Conservation (phyloP, 495 filamentous ascomycete species). For the Bryoglossum gracile region DNA sequence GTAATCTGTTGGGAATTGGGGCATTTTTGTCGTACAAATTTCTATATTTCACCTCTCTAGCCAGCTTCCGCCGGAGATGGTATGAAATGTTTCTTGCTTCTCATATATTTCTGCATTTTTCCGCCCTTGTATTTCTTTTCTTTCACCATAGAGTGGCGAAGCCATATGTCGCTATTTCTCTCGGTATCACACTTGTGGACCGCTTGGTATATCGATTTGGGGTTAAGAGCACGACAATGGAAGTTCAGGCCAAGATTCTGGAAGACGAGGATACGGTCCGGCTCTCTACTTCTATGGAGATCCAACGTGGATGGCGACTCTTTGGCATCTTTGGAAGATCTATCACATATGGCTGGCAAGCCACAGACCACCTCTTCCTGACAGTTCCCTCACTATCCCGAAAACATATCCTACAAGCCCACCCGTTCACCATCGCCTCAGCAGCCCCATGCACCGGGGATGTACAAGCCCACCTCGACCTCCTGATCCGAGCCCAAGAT, state of each 20-base stretch:
- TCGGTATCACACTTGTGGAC: constrained; percentile 51
- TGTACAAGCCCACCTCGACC: constrained; percentile 35
- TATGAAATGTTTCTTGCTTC: constrained; percentile 53
- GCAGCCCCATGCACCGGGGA: constrained; percentile 28
- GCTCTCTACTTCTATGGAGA: constrained; percentile 32
- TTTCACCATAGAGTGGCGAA: constrained; percentile 39
- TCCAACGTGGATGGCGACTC: background rate
- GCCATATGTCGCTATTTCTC: constrained; percentile 34
- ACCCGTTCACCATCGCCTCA: constrained; percentile 58
- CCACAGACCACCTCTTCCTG: constrained; percentile 54
- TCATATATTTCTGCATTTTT: constrained; percentile 47
- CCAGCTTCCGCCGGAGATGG: constrained; percentile 40
- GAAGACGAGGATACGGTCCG: constrained; percentile 43
- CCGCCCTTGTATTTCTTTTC: constrained; percentile 45
- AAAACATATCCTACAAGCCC: constrained; percentile 42
- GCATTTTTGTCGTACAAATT: constrained; percentile 44
- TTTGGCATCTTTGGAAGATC: constrained; percentile 22
- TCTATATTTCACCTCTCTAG: constrained; percentile 44
- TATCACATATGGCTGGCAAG: constrained; percentile 44
- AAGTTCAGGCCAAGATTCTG: constrained; percentile 40
- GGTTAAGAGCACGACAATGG: constrained; percentile 35
- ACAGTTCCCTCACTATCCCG: constrained; percentile 42
- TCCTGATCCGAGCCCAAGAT: constrained; percentile 49
- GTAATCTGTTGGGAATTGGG: constrained; percentile 38
- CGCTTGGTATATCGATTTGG: constrained; percentile 47